Percentiles rank a stretch among this genome's conserved stretches.
phyloP scores from a whole-genome alignment of 2,329 filamentous ascomycete species.

The Torrubiella hemipterigena region DNA sequence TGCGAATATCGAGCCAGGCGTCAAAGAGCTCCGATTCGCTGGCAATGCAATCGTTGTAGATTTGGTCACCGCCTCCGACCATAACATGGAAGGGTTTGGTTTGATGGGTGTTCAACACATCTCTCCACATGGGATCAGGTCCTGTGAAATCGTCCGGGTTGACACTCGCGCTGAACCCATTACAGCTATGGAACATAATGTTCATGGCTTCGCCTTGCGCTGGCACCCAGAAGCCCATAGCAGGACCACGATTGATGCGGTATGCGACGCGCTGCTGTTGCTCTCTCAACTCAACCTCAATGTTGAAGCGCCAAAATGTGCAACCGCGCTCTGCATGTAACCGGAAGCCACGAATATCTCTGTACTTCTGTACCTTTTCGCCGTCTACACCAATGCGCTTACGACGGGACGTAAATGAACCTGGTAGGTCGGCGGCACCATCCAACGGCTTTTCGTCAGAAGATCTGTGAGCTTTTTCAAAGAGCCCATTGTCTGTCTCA shows the following conservation, averaged over 20 bases:
- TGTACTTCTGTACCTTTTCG: conserved; percentile 69
- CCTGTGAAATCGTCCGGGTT: conserved; percentile 74
- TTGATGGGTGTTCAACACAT: conserved; percentile 87
- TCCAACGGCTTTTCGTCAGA: conserved; percentile 30
- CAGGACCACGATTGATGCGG: conserved; percentile 83
- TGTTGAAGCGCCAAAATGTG: conserved; percentile 95
- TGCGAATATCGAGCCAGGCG: conserved; percentile 74
- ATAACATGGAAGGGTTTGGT: conserved; percentile 92
- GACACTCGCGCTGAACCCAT: conserved; percentile 78
- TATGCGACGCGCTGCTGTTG: conserved; percentile 83
- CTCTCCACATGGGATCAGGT: conserved; percentile 92
- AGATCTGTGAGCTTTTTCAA: conserved; percentile 52
- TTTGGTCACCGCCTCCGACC: conserved; percentile 93
- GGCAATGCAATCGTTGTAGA: conserved; percentile 85
- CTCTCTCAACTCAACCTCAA: conserved; percentile 75
- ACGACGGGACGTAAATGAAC: conserved; percentile 40
- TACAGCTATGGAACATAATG: conserved; percentile 97
- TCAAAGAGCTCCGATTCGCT: conserved; percentile 64
- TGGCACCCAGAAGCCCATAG: conserved; percentile 90
- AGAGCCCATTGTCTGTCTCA: conserved; percentile 74
- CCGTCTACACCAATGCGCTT: conserved; percentile 53
- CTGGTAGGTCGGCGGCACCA: conserved; percentile 34
- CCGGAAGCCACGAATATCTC: conserved; percentile 70
- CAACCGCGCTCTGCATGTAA: conserved; percentile 76
- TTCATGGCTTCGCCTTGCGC: conserved; percentile 81